Evolutionary conservation across 2,329 filamentous ascomycete species (phyloP).

Genomic region (Diplocarpon rosae): DNA sequence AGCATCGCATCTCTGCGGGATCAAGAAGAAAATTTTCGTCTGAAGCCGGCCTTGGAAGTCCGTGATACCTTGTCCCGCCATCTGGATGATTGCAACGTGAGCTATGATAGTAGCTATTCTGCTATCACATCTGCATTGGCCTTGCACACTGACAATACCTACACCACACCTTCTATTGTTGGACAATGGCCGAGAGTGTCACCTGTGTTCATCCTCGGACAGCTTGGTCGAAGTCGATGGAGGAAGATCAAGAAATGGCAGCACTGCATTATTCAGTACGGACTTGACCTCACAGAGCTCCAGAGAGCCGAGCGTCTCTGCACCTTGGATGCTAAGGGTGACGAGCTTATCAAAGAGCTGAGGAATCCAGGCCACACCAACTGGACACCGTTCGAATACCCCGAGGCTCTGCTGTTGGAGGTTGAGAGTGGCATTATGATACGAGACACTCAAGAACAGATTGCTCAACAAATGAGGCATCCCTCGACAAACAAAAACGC

Average conservation of each 20-base stretch:
- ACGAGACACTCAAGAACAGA: slow-evolving; percentile 36
- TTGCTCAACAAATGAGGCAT: slow-evolving; percentile 44
- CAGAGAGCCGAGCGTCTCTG: slow-evolving; percentile 29
- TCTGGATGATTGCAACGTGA: neutral
- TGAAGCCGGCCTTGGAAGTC: neutral
- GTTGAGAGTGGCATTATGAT: slow-evolving; percentile 52
- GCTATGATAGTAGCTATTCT: neutral
- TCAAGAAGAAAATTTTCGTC: neutral
- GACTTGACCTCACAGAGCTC: slow-evolving; percentile 10
- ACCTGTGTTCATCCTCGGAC: slow-evolving; percentile 3
- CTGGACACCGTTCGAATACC: slow-evolving; percentile 40
- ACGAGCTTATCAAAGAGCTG: slow-evolving; percentile 33
- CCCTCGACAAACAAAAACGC: slow-evolving; percentile 33
- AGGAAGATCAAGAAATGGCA: slow-evolving; percentile 11
- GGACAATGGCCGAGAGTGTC: slow-evolving; percentile 3
- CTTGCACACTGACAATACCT: neutral
- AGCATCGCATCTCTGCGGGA: slow-evolving; percentile 4
- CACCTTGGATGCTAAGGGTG: slow-evolving; percentile 10
- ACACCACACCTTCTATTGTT: neutral
- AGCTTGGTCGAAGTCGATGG: neutral
- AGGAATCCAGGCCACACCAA: slow-evolving; percentile 42
- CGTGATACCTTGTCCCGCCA: neutral
- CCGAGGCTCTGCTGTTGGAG: slow-evolving; percentile 54
- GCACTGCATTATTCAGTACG: slow-evolving; percentile 9
- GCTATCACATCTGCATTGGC: neutral